Conservation (phyloP, 257 asterid genomes). For the Solanum sitiens region DNA sequence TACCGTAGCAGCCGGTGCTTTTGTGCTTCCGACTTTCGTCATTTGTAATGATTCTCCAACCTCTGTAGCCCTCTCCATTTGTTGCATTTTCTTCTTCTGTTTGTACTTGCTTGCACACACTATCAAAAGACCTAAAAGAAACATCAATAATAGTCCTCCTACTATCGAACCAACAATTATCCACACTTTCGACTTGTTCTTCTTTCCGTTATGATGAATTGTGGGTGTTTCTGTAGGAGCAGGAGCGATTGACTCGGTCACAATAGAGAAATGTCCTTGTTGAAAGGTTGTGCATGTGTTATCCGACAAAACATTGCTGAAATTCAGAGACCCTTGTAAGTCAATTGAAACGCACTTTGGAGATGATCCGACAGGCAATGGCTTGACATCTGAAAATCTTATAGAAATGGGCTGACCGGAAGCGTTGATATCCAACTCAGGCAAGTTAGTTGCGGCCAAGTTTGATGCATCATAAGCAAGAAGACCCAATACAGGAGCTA, state of each 20-base stretch:
- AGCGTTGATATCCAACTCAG: conserved; percentile 27
- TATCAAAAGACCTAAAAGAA: conserved; percentile 24
- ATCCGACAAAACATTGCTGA: conserved; percentile 31
- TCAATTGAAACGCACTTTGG: conserved; percentile 47
- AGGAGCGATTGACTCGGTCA: conserved; percentile 32
- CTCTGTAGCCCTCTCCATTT: conserved; percentile 74
- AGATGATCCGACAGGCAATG: conserved; percentile 23
- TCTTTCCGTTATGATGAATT: conserved; percentile 1
- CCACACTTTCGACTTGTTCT: conserved; percentile 21
- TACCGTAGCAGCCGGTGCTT: conserved; percentile 34
- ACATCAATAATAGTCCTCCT: conserved; percentile 40
- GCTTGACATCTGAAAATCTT: conserved; percentile 24
- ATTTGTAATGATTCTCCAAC: conserved; percentile 31
- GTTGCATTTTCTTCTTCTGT: conserved; percentile 37
- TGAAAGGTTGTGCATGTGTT: conserved; percentile 38
- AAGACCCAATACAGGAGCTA: conserved; percentile 58
- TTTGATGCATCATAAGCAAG: conserved; percentile 57
- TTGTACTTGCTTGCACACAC: conserved; percentile 29
- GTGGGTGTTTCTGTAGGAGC: background rate
- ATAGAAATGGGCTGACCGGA: conserved; percentile 46
- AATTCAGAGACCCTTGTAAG: conserved; percentile 29
- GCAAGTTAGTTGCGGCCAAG: conserved; percentile 32
- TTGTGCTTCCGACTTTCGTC: conserved; percentile 32
- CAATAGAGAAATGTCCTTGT: conserved; percentile 71
- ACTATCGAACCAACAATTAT: conserved; percentile 35